phyloP scores from a whole-genome alignment of 2,329 filamentous ascomycete species.

The Colletotrichum camelliae region DNA sequence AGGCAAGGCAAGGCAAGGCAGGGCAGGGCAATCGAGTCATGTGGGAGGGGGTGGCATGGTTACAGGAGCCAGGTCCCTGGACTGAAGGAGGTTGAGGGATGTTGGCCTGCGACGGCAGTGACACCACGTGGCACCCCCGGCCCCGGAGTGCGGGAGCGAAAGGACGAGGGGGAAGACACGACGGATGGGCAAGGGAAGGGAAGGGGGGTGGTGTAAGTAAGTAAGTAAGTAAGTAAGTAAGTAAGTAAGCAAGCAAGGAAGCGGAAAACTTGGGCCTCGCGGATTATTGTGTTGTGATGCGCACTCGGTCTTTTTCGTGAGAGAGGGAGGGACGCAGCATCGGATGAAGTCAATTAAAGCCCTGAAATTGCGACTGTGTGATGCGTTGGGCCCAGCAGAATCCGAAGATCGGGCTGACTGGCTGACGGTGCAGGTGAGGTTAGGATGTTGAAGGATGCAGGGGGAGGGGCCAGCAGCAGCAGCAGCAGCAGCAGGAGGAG shows the following conservation, averaged over 20 bases:
- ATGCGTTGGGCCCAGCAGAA: not conserved
- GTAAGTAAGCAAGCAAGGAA: not conserved
- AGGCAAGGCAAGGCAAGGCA: not conserved
- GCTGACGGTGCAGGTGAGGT: not conserved
- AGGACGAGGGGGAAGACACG: not conserved
- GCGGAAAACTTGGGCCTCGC: not conserved
- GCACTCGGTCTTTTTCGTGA: not conserved
- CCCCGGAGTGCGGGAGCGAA: not conserved
- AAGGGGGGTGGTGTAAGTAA: not conserved
- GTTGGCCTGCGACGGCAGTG: not conserved
- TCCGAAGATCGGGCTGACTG: not conserved
- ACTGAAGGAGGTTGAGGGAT: not conserved
- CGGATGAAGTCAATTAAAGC: not conserved
- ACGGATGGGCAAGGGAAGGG: not conserved
- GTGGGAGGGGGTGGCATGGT: not conserved
- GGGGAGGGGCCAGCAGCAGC: not conserved
- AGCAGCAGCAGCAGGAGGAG: not conserved
- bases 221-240: not conserved
- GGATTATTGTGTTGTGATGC: not conserved
- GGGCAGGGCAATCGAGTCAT: not conserved
- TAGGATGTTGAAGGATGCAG: not conserved
- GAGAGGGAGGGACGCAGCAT: not conserved
- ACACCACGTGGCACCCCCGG: conserved; percentile 5
- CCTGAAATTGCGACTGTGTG: not conserved
- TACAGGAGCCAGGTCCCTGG: not conserved